These are phyloP conservation scores for Fonsecaea erecta DNA, from an alignment of 2,329 filamentous ascomycete species.

Conservation along the genomic window DNA sequence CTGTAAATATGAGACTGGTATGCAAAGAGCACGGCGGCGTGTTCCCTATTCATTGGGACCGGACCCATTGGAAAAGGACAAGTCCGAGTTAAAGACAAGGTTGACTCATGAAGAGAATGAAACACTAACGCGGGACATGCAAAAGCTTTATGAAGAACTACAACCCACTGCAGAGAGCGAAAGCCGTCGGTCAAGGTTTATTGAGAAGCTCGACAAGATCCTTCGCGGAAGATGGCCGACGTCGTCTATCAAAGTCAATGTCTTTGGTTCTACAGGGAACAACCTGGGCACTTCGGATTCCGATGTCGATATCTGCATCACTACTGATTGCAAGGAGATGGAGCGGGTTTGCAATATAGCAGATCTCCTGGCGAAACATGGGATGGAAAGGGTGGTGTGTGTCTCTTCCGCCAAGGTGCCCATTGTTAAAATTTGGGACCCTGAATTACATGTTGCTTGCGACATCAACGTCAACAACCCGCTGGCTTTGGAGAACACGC, in stretches of 20 bases:
- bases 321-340: conserved; percentile 83
- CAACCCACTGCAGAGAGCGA: conserved; percentile 81
- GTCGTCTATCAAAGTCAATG: conserved; percentile 83
- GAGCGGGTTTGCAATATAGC: conserved; percentile 91
- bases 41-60: conserved; percentile 92
- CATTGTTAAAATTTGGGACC: conserved; percentile 99
- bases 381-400: conserved; percentile 95
- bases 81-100: conserved; percentile 70
- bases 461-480: conserved; percentile 99
- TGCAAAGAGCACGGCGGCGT: conserved; percentile 78
- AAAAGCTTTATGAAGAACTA: conserved; percentile 81
- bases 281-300: conserved; percentile 92
- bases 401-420: conserved; percentile 94
- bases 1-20: conserved; percentile 88
- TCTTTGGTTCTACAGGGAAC: conserved; percentile 98
- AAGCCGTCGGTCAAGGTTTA: conserved; percentile 71
- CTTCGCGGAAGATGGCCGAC: conserved; percentile 92
- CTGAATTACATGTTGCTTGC: conserved; percentile 83
- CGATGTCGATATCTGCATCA: conserved; percentile 98
- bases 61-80: conserved; percentile 70
- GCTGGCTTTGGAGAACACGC: conserved; percentile 89
- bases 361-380: conserved; percentile 81
- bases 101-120: conserved; percentile 74
- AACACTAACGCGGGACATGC: conserved; percentile 80
- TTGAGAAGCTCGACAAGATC: conserved; percentile 84